These are phyloP conservation scores for Piloderma croceum DNA, from an alignment of 768 basidiomycete genomes.

Conservation along the genomic window DNA sequence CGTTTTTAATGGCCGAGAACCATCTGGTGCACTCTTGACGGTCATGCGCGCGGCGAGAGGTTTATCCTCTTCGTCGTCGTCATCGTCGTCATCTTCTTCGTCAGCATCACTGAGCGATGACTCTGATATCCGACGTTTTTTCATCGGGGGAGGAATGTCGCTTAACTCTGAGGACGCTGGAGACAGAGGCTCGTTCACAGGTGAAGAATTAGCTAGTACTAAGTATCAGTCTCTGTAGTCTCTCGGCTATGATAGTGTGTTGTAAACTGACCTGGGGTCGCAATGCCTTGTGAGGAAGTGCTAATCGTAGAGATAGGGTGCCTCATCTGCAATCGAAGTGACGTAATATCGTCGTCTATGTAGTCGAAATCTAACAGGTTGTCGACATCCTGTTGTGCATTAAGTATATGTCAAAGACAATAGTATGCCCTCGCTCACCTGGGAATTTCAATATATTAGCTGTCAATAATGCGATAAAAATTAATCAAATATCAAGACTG, in stretches of 20 bases:
- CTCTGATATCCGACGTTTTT: constrained; percentile 48
- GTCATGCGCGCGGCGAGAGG: constrained; percentile 49
- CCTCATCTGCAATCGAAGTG: constrained; percentile 66
- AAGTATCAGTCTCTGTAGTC: constrained; percentile 5
- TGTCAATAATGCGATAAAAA: constrained; percentile 1
- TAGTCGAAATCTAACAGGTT: constrained; percentile 79
- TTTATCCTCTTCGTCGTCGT: constrained; percentile 49
- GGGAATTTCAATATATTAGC: not conserved
- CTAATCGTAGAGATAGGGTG: constrained; percentile 46
- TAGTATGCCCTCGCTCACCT: not conserved
- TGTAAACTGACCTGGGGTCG: constrained; percentile 2
- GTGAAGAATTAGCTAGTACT: constrained; percentile 27
- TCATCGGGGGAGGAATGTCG: constrained; percentile 43
- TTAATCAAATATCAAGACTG: constrained; percentile 20
- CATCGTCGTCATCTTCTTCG: constrained; percentile 28
- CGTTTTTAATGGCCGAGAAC: constrained; percentile 22
- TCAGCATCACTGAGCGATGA: constrained; percentile 52
- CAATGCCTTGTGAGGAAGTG: constrained; percentile 50
- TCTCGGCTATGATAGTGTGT: not conserved
- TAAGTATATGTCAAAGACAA: not conserved
- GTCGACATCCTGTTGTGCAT: constrained; percentile 53
- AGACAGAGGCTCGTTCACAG: constrained; percentile 13
- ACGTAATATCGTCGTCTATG: constrained; percentile 60
- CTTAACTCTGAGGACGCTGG: constrained; percentile 33
- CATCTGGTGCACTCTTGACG: constrained; percentile 23